phyloP scores from a whole-genome alignment of 2,329 filamentous ascomycete genomes.

The Aspergillus japonicus region DNA sequence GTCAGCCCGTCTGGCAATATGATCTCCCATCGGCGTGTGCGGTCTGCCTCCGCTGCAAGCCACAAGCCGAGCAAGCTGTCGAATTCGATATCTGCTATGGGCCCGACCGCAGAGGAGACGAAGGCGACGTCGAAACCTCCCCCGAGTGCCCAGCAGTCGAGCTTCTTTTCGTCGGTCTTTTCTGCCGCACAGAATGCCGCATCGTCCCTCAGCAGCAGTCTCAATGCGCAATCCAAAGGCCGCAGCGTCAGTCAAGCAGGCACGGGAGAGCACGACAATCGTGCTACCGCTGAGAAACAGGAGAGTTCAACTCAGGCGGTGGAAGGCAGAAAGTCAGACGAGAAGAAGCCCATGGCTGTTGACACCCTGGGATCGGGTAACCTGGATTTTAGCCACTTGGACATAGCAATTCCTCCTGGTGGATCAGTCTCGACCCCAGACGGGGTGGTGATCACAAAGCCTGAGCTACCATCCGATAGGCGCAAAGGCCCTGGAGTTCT shows the following conservation, averaged over 20 bases:
- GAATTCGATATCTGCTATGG: conserved; percentile 66
- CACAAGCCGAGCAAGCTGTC: conserved; percentile 83
- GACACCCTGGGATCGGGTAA: conserved; percentile 88
- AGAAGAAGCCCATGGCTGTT: conserved; percentile 70
- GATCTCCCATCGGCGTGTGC: conserved; percentile 68
- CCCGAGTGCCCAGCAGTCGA: conserved; percentile 53
- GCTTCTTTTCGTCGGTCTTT: conserved; percentile 93
- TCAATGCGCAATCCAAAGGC: conserved; percentile 52
- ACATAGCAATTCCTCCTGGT: conserved; percentile 55
- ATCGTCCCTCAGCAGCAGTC: conserved; percentile 68
- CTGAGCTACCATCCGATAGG: conserved; percentile 30
- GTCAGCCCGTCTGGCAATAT: conserved; percentile 67
- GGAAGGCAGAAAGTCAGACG: conserved; percentile 32
- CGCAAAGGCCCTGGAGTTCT: conserved; percentile 38
- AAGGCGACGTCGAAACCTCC: conserved; percentile 53
- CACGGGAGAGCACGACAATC: conserved; percentile 32
- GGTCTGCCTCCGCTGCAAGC: conserved; percentile 53
- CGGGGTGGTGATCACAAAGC: conserved; percentile 39
- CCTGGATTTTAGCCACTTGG: conserved; percentile 83
- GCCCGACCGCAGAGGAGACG: conserved; percentile 71
- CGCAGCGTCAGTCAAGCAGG: conserved; percentile 34
- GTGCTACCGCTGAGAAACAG: conserved; percentile 24
- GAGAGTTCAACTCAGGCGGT: conserved; percentile 27
- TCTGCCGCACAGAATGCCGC: conserved; percentile 92
- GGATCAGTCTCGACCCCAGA: conserved; percentile 39